Evolutionary conservation across 495 filamentous ascomycete species (phyloP), one percentile per base, ranked within the genome.

Genomic region (Hypoxylon lenormandii): DNA sequence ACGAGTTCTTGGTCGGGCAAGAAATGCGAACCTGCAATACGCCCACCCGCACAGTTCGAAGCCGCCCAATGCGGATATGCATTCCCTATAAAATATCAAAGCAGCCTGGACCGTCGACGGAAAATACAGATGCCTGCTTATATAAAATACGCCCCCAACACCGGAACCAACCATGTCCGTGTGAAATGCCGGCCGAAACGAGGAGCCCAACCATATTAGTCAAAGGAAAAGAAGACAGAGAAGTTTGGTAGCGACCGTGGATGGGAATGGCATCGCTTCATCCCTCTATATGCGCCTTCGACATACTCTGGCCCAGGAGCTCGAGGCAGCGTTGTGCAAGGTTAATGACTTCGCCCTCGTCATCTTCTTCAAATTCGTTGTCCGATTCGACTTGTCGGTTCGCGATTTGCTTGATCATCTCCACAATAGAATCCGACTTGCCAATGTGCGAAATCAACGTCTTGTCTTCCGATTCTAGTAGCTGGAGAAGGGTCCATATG

Each of bases 401-500:
- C 5, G 92, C 90, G 70, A 98, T 97, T 48, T 86, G 84, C 74
- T 90, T 91, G 51, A 98, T 94, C 88, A 96, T 92, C 37, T 91
- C 86, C 23, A 98, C 89, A 72, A 98, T 88, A 54, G 94, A 91
- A 37, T 94, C 89, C 4, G 93, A 92, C 69, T 94, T 89, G 52
- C 91, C 87, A 59, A 98, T 97, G 19, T 92, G 87, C 21, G 86
- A 86, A 46, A 97, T 90, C 33, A 98, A 84, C 55, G 88, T 89
- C 76, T 89, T 85, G 70, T 98, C 94, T 74, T 95, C 93, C 0
- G 95, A 97, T 78, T 98, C 95, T 15, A 98, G 86, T 2, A 98
- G 86, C 74, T 98, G 95, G 8, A 98, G 87, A 45, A 98, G 81
- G 0, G 95, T 98, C 95, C 95, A 98, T 68, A 97, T 97, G 36